Base-by-base conservation (phyloP, 768 basidiomycete species). In the Mrakia frigida region DNA sequence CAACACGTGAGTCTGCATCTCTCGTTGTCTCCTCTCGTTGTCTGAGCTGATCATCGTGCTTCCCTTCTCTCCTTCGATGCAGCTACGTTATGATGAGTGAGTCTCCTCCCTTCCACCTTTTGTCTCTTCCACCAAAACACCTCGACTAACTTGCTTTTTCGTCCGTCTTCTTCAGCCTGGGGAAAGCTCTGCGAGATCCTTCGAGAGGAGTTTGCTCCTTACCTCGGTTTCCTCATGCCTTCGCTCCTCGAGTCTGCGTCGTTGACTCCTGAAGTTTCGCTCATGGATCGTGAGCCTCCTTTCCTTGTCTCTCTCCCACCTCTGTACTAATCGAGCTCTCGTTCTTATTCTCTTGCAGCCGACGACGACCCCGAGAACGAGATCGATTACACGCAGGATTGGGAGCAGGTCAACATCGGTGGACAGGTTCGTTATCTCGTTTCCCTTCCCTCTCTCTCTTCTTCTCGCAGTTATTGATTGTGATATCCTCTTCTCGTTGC, bases 141-240 rank as follows among this genome's bases (percentile, higher is more conserved):
- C n/a, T 43, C 18, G 37, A 14, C 61, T 63, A 33, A 63, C 61
- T 33, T 74, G 59, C 73, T 23, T 73, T n/a, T 60, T 37, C 13
- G 21, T 73, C n/a, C n/a, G n/a, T n/a, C n/a, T 13, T 9, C 31
- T 43, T 53, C 90, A 60, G 94, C 92, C 0, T 95, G 92, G 92
- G 90, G 91, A 2, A 94, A 92, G 80, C 87, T 95, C 0, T 93
- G 92, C 81, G 92, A 93, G 78, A 91, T 92, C 0, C 87, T 95
- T 80, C 91, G 91, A 0, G 85, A 87, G 16, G 91, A 94, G 80
- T 96, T 95, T 77, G 92, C 91, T 81, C 92, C 92, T 0, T 95
- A 92, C 82, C 86, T 95, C 3, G 89, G 90, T 0, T 87, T 91
- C 23, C 93, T 94, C 3, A 92, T 95, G 88, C 92, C 93, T 0